Evolutionary conservation across 345 rosid species (phyloP), one percentile per base, ranked within the genome.

Genomic region (Isatis tinctoria): DNA sequence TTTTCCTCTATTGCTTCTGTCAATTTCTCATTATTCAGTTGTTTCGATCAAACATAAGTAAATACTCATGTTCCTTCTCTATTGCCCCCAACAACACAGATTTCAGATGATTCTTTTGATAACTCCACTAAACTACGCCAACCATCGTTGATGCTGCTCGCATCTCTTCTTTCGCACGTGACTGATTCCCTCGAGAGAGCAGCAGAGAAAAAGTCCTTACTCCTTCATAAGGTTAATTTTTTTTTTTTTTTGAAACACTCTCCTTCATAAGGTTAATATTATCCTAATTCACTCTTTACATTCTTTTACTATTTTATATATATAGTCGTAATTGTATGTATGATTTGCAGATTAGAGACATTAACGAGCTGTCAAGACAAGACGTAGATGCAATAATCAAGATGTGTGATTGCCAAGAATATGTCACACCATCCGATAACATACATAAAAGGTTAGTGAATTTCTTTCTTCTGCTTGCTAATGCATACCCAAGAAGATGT

Each of bases 301-400:
- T 20, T 24, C 37, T 72, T 52, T 8, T 32, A 24, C 9, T n/a
- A 54, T 45, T 48, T 2, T 47, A 3, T 18, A 52, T 16, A 56
- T 57, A 16, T 40, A 49, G 24, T 47, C 4, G 5, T 27, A 24
- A 53, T 65, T 71, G 32, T 43, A 11, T 48, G 45, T 67, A 49
- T 66, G 48, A 44, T 61, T 69, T 80, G 67, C 85, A 91, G 98
- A 88, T 94, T 73, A 89, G 80, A 47, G 96, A 91, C 77, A 84
- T 94, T 82, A 94, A 90, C 78, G 97, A 94, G 79, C 86, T 90
- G 40, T 91, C 98, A 74, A 87, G 97, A 67, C 97, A 91, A 85
- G 97, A 94, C 76, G 97, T 94, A 51, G 97, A 94, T 80, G 93
- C 86, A 75, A 84, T 91, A 57, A 90, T 94, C 65, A 87, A 78